Evolutionary conservation across 2,329 filamentous ascomycete species (phyloP).

Genomic region (Claviceps lovelessii): DNA sequence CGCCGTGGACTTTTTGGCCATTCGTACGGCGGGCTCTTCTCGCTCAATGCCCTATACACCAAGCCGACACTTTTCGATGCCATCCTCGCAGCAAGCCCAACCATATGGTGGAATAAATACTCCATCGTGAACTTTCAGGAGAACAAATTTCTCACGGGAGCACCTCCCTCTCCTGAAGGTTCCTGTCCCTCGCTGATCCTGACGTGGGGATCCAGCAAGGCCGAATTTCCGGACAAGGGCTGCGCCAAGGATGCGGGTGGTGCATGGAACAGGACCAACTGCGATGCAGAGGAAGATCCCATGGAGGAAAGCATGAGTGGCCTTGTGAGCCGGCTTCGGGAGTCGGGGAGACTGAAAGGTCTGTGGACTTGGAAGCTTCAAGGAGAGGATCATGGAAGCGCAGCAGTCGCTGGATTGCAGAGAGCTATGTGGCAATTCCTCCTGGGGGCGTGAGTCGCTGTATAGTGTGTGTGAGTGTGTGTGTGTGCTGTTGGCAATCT

Average conservation of each 20-base stretch:
- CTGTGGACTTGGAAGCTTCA: conserved; percentile 13
- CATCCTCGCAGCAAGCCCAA: conserved; percentile 31
- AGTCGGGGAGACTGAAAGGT: conserved; percentile 8
- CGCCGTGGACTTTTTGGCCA: conserved; percentile 33
- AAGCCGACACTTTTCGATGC: conserved; percentile 27
- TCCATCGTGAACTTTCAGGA: conserved; percentile 23
- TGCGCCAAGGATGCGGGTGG: conserved; percentile 8
- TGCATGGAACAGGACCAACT: conserved; percentile 15
- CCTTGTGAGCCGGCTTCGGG: conserved; percentile 9
- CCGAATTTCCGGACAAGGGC: conserved; percentile 17
- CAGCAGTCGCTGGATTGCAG: neutral
- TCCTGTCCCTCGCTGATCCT: conserved; percentile 18
- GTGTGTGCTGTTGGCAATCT: neutral
- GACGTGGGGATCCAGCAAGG: conserved; percentile 15
- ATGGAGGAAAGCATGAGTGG: conserved; percentile 5
- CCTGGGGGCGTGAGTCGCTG: neutral
- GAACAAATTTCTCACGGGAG: conserved; percentile 9
- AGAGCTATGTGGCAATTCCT: neutral
- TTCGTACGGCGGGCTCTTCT: conserved; percentile 34
- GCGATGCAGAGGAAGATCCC: conserved; percentile 10
- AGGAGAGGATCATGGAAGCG: conserved; percentile 9
- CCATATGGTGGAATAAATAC: conserved; percentile 31
- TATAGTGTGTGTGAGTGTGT: no score
- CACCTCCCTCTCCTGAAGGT: conserved; percentile 3
- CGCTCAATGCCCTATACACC: conserved; percentile 28